Conservation (phyloP, 2,329 filamentous ascomycete genomes). For the Teratosphaeria gauchensis region DNA sequence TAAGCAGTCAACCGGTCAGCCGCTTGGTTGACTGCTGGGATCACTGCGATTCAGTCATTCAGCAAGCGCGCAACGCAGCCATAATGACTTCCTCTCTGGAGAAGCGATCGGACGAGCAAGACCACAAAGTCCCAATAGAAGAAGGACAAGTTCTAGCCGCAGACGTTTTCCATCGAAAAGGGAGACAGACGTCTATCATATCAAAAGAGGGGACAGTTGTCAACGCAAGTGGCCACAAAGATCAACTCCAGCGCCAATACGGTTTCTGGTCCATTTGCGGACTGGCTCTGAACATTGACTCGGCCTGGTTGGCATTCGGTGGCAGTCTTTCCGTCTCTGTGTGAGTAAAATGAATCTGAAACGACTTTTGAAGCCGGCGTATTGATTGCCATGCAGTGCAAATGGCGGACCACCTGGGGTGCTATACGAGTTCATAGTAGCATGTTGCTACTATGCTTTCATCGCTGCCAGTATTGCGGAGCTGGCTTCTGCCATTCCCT, state of each 20-base stretch:
- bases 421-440: constrained; percentile 28
- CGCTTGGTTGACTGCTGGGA: too few species aligned
- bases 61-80: not conserved
- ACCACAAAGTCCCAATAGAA: not conserved
- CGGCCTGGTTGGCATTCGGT: constrained; percentile 55
- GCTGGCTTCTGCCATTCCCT: constrained; percentile 25
- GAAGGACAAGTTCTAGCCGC: constrained; percentile 5
- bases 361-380: not conserved
- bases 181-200: constrained; percentile 14
- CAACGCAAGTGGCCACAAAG: constrained; percentile 55
- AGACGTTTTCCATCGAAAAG: constrained; percentile 2
- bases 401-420: constrained; percentile 30
- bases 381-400: not conserved
- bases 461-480: constrained; percentile 27
- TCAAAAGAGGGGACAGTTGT: constrained; percentile 36
- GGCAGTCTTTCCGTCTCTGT: constrained; percentile 50
- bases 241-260: constrained; percentile 56
- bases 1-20: too few species aligned
- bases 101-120: not conserved
- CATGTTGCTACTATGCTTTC: constrained; percentile 27
- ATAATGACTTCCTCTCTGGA: not conserved
- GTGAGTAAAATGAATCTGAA: not conserved
- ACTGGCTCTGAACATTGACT: constrained; percentile 51
- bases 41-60: not conserved
- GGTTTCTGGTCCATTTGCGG: constrained; percentile 50